phyloP scores from a whole-genome alignment of 148 eudicot genomes.

The Heliosperma pusillum region DNA sequence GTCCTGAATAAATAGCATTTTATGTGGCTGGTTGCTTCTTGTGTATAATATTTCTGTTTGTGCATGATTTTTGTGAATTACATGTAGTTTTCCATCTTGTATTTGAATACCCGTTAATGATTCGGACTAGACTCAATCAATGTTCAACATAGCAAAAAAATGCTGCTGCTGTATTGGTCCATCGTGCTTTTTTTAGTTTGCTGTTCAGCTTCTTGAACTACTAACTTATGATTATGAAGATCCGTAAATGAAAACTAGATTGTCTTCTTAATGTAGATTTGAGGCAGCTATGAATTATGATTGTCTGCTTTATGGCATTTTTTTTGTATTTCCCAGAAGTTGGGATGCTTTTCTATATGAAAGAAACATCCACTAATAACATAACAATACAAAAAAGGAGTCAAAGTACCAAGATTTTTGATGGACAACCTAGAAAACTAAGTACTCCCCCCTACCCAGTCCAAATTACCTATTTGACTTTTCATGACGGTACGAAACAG shows the following conservation, averaged over 20 bases:
- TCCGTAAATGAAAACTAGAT: background rate
- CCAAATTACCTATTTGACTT: too few relatives aligned
- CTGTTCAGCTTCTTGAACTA: conserved; percentile 4
- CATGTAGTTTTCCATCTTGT: background rate
- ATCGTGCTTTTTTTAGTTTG: background rate
- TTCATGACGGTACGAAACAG: too few relatives aligned
- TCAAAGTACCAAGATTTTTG: too few relatives aligned
- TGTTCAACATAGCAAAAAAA: background rate
- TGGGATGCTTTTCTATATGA: too few relatives aligned
- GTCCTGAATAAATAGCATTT: conserved; percentile 13
- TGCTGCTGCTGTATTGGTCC: background rate
- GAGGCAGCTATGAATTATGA: background rate
- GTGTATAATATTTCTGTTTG: conserved; percentile 12
- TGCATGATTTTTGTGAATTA: conserved; percentile 15
- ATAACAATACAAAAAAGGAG: too few relatives aligned
- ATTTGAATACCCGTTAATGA: background rate
- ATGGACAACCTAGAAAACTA: too few relatives aligned
- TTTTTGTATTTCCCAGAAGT: background rate
- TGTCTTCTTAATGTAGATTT: background rate
- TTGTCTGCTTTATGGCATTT: background rate
- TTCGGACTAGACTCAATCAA: background rate
- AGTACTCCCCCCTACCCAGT: too few relatives aligned
- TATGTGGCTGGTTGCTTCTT: conserved; percentile 6
- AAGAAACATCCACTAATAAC: too few relatives aligned
- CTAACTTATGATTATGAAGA: background rate